These are phyloP conservation scores for Candida glucosophila DNA, from an alignment of 1,139 yeast species.

Conservation along the genomic window DNA sequence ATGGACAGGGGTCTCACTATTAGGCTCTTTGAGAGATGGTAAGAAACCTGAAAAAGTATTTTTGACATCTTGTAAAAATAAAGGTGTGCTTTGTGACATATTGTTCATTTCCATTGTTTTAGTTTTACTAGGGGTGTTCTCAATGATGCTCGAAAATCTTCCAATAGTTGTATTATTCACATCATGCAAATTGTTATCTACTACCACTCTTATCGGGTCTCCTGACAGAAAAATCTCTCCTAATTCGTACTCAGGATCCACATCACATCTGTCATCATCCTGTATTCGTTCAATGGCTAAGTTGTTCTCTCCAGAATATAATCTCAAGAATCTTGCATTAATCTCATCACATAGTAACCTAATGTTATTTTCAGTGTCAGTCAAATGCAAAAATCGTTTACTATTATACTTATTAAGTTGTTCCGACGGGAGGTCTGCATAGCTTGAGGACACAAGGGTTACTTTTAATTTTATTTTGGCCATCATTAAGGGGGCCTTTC, in stretches of 20 bases:
- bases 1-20: no score
- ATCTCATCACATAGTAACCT: conserved; percentile 44
- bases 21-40: no score
- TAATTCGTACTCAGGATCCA: conserved; percentile 66
- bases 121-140: conserved; percentile 4
- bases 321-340: conserved; percentile 39
- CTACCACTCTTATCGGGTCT: conserved; percentile 46
- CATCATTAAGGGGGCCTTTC: conserved; percentile 9
- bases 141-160: not conserved
- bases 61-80: conserved; percentile 15
- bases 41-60: no score
- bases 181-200: conserved; percentile 26
- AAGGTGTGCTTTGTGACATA: conserved; percentile 14
- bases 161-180: conserved; percentile 2
- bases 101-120: conserved; percentile 4
- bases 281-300: conserved; percentile 50
- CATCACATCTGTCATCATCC: conserved; percentile 57
- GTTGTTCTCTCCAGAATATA: conserved; percentile 54
- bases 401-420: conserved; percentile 7
- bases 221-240: conserved; percentile 54
- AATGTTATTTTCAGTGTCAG: conserved; percentile 37
- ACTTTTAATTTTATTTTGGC: conserved; percentile 30
- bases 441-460: conserved; percentile 24
- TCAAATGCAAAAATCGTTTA: conserved; percentile 55
- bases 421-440: conserved; percentile 9